Conservation (phyloP, 176 grass and related monocot species). For the Urochloa ruziziensis region DNA sequence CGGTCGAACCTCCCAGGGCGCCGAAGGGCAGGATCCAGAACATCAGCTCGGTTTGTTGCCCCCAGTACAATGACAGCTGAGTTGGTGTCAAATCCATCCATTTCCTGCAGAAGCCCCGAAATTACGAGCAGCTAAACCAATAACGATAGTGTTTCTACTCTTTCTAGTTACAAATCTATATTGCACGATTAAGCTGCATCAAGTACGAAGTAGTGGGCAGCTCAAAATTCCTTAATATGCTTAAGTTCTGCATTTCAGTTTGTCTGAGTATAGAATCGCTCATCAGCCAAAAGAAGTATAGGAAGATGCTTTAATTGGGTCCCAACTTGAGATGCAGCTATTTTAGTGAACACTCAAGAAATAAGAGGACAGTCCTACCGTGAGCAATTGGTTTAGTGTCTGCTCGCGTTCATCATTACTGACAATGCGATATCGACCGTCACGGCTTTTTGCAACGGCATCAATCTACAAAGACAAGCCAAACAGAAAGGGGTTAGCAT, state of each 20-base stretch:
- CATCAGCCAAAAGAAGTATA: too few relatives aligned
- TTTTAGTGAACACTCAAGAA: slow-evolving; percentile 14
- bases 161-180: background rate
- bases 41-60: slow-evolving; percentile 96
- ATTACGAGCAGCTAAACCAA: slow-evolving; percentile 28
- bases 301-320: background rate
- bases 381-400: slow-evolving; percentile 96
- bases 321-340: background rate
- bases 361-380: slow-evolving; percentile 48
- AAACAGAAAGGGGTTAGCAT: background rate
- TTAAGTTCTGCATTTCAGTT: background rate
- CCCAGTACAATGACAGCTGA: slow-evolving; percentile 96
- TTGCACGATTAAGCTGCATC: background rate
- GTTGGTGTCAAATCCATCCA: slow-evolving; percentile 99
- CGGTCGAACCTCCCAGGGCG: slow-evolving; percentile 99
- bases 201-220: background rate
- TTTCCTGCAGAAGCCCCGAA: slow-evolving; percentile 58
- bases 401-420: slow-evolving; percentile 99
- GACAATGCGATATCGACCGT: slow-evolving; percentile 83
- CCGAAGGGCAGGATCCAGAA: slow-evolving; percentile 89
- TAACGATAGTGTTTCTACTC: background rate
- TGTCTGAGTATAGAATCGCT: too few relatives aligned
- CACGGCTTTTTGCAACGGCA: slow-evolving; percentile 97
- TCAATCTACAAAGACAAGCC: slow-evolving; percentile 65
- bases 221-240: background rate